Base-by-base conservation (phyloP, 2,329 filamentous ascomycete species). In the Neophaeococcomyces mojaviensis region DNA sequence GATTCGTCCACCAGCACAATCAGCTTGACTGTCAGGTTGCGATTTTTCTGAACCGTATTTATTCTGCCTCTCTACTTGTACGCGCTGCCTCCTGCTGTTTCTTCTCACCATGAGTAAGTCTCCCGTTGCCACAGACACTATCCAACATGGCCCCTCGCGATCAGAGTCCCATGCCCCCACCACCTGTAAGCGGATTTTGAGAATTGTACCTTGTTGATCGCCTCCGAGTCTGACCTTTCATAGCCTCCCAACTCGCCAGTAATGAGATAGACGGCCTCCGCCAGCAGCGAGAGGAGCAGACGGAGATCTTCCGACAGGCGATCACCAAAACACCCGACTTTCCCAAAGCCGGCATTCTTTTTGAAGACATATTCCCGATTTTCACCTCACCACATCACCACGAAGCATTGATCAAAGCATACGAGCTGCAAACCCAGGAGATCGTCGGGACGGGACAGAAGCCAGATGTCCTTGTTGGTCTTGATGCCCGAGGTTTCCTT, bases 281-380 rank as follows among this genome's bases (percentile, higher is more conserved):
- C 39, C 45, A 50, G 45, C 32, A 55, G 37, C 53, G 47, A 19
- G 22, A 46, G 15, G 30, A 46, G 36, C 33, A 46, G 30, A 46
- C 43, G 2, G 18, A 32, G 9, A 36, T 39, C 18, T 46, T 46
- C 16, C 43, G 43, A 32, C 43, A 46, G 31, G 43, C 16, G 3
- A 46, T 46, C 6, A 39, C 35, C 2, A 34, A 46, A 26, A 46
- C 43, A 22, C 43, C 43, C 13, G 43, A 46, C 39, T 46, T 46
- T 33, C 43, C 43, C 6, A 31, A 46, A 33, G 34, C 51, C 41
- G 55, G 92, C 66, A 90, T 98, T 63, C 77, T 94, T 61, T 98
- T 98, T 69, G 88, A 96, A 72, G 92, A 98, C 65, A 97, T 98
- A 69, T 83, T 98, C 68, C 92, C 92, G 51, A 83, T 97, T 63